Evolutionary conservation across 73 alveolate genomes (phyloP).

Genomic region (Paramecium octaurelia): DNA sequence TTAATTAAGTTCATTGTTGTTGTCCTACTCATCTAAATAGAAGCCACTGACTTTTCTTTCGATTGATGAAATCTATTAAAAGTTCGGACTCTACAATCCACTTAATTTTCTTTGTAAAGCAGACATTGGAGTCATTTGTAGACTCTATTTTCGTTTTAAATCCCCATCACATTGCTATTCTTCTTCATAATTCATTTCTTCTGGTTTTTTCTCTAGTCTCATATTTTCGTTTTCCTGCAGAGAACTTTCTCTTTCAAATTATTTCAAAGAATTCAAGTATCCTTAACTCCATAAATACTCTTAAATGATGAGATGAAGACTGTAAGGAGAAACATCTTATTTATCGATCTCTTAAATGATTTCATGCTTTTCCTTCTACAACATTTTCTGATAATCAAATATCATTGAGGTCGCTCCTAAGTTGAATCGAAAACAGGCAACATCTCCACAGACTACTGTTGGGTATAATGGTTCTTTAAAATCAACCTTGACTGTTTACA

Average conservation of each 20-base stretch:
- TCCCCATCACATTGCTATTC: background rate
- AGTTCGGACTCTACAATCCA: conserved; percentile 33
- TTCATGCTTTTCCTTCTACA: background rate
- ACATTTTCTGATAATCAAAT: background rate
- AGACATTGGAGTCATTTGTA: conserved; percentile 16
- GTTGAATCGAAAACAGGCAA: background rate
- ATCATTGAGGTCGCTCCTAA: background rate
- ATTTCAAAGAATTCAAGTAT: background rate
- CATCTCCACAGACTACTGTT: background rate
- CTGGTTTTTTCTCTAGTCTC: background rate
- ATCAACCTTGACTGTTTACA: background rate
- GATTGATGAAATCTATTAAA: background rate
- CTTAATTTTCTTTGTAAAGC: conserved; percentile 33
- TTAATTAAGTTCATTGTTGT: background rate
- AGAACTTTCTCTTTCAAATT: conserved; percentile 30
- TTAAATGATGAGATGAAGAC: conserved; percentile 12
- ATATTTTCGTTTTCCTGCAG: background rate
- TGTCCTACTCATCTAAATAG: conserved; percentile 1
- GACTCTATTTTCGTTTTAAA: background rate
- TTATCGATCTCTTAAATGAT: background rate
- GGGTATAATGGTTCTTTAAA: background rate
- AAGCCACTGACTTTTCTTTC: conserved; percentile 34
- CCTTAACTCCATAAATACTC: conserved; percentile 53
- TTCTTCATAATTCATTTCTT: background rate
- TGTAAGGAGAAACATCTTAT: conserved; percentile 15